Evolutionary conservation across 352 stramenopile genomes (phyloP), one percentile per base, ranked within the genome.

Genomic region (Blastocystis sp.): DNA sequence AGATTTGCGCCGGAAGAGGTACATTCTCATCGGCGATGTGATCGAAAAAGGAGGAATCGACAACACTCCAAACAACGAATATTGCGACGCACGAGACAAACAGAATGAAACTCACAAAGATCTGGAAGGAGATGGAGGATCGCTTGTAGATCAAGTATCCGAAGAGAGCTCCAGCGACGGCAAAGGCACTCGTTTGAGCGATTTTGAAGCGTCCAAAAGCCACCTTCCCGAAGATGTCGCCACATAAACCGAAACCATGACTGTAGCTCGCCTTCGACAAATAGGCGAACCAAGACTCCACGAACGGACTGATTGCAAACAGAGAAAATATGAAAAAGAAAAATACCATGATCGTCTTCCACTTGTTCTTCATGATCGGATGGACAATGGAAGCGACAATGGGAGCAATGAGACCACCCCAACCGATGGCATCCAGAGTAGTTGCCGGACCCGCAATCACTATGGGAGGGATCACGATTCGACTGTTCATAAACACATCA

Each of bases 401-500:
- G 11, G 73, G 73, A 51, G 49, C 42, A 51, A 84, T 69, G 4
- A 84, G 14, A 53, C 73, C 54, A 49, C 29, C 21, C 73, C 73
- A 84, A 44, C 73, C 73, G 32, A 84, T 84, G 8, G 73, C 76
- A 44, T 84, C 73, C 14, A 84, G 40, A 29, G 73, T 84, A 4
- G 73, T 84, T 4, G 73, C 73, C 3, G 64, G 16, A 29, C 59
- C 59, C 24, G 44, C 54, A 48, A 84, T 36, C n/a, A n/a, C 32
- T 14, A 84, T 24, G 38, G n/a, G 9, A 59, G 73, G 73, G 29
- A 76, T 46, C 8, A 14, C 9, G 34, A 84, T 72, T 18, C 73
- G n/a, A 6, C 73, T 53, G 27, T 84, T 84, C 18, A 56, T 73
- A n/a, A 75, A 84, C 4, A 65, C 9, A 24, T 84, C 73, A 40